phyloP scores from a whole-genome alignment of 2,329 filamentous ascomycete genomes.

The Paraconiothyrium sp. region DNA sequence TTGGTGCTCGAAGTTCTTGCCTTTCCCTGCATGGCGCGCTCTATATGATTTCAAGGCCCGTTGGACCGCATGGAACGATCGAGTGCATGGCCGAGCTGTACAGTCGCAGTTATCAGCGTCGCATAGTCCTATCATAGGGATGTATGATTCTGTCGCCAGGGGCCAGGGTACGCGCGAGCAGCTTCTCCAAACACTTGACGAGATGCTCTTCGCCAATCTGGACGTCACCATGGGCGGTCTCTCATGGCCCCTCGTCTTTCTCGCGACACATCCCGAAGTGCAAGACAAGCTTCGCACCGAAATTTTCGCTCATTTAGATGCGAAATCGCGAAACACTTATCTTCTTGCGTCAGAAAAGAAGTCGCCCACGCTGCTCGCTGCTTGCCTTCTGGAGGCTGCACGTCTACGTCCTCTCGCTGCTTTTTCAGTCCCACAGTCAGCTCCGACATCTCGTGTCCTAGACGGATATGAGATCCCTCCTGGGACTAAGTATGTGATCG shows the following conservation, averaged over 20 bases:
- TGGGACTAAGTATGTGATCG: conserved; percentile 54
- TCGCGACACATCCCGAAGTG: conserved; percentile 48
- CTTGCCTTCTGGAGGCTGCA: conserved; percentile 53
- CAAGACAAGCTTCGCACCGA: conserved; percentile 45
- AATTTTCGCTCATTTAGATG: conserved; percentile 4
- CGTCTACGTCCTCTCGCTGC: conserved; percentile 53
- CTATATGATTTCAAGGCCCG: conserved; percentile 25
- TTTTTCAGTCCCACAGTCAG: conserved; percentile 55
- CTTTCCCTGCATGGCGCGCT: conserved; percentile 33
- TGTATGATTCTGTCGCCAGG: conserved; percentile 18
- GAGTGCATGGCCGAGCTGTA: conserved; percentile 16
- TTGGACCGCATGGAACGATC: conserved; percentile 47
- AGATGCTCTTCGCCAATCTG: conserved; percentile 59
- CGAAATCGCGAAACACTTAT: too few species aligned
- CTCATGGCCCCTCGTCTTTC: conserved; percentile 56
- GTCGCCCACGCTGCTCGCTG: conserved; percentile 7
- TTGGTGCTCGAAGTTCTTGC: conserved; percentile 37
- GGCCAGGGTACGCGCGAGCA: conserved; percentile 30
- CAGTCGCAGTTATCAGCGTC: not conserved
- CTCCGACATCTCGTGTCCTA: conserved; percentile 44
- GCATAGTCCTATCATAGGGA: conserved; percentile 20
- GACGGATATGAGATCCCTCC: conserved; percentile 41
- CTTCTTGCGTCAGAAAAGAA: not conserved
- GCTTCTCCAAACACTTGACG: conserved; percentile 57
- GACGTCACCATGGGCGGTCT: conserved; percentile 57